These are phyloP conservation scores for Meredithiella fracta DNA, from an alignment of 2,329 filamentous ascomycete species.

Conservation along the genomic window DNA sequence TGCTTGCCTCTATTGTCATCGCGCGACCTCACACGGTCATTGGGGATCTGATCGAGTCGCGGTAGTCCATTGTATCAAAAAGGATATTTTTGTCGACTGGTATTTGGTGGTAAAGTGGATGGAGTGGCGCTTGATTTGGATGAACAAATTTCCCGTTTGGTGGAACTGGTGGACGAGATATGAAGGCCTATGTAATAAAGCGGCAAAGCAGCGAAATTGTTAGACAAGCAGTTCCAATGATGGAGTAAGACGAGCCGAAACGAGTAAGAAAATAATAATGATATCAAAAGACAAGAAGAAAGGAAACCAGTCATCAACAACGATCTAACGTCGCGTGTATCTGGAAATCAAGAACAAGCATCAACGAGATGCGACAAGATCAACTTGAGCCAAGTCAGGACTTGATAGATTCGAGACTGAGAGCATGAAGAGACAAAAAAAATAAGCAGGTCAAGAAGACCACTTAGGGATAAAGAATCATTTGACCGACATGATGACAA, in stretches of 20 bases:
- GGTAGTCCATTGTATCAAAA: slow-evolving; percentile 32
- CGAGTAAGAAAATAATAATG: slow-evolving; percentile 6
- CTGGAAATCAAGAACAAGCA: slow-evolving; percentile 4
- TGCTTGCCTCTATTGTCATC: slow-evolving; percentile 37
- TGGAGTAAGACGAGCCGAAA: slow-evolving; percentile 16
- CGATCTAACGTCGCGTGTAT: slow-evolving; percentile 6
- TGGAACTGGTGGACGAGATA: slow-evolving; percentile 13
- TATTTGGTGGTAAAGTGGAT: not conserved
- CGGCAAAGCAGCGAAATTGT: slow-evolving; percentile 25
- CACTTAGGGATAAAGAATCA: not conserved
- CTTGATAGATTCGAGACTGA: not conserved
- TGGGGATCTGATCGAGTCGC: slow-evolving; percentile 39
- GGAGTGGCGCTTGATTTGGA: too few relatives aligned
- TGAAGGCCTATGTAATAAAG: slow-evolving; percentile 30
- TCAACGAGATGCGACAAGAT: not conserved
- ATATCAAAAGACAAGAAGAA: not conserved
- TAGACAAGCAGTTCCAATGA: slow-evolving; percentile 34
- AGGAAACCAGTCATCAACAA: slow-evolving; percentile 5
- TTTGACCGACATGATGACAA: slow-evolving; percentile 2
- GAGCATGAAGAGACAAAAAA: slow-evolving; percentile 2
- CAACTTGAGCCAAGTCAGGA: not conserved
- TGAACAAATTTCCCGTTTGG: too few relatives aligned
- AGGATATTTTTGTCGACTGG: not conserved
- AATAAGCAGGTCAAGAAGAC: not conserved
- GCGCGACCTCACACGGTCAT: slow-evolving; percentile 34